A percentile compares a stretch with the other conserved stretches of the same genome.
Evolutionary conservation across 1,139 yeast genomes (phyloP).

Genomic region (Yamadazyma triangularis): DNA sequence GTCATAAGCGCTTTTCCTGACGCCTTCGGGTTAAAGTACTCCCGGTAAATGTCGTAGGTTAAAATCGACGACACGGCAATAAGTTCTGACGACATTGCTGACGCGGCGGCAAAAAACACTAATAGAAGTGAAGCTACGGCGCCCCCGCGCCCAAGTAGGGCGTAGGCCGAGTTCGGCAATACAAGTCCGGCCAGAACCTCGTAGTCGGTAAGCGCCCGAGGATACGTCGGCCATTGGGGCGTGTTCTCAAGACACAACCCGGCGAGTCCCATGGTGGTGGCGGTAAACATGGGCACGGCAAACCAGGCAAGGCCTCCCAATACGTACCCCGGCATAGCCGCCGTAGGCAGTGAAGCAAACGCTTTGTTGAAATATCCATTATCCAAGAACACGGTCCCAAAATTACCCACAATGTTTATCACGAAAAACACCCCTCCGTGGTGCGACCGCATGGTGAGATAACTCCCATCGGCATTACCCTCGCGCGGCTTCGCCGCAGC

Average conservation of each 20-base stretch:
- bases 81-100: constrained; percentile 83
- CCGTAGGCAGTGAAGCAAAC: constrained; percentile 78
- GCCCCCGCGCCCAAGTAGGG: constrained; percentile 81
- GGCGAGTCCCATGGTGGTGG: constrained; percentile 82
- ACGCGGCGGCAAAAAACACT: constrained; percentile 79
- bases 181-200: constrained; percentile 80
- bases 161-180: constrained; percentile 82
- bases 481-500: constrained; percentile 56
- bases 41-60: constrained; percentile 81
- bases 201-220: constrained; percentile 55
- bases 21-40: constrained; percentile 75
- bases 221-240: constrained; percentile 75
- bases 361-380: constrained; percentile 91
- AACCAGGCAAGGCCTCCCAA: constrained; percentile 92
- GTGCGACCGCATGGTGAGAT: constrained; percentile 73
- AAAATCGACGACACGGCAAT: constrained; percentile 81
- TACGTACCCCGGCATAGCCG: constrained; percentile 86
- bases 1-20: constrained; percentile 63
- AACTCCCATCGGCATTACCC: constrained; percentile 76
- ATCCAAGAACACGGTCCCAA: constrained; percentile 85
- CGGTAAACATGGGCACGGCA: constrained; percentile 77
- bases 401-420: constrained; percentile 79
- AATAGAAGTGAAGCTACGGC: constrained; percentile 74
- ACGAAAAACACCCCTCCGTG: constrained; percentile 81
- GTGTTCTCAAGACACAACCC: constrained; percentile 66